These are phyloP conservation scores for Primulina huaijiensis DNA, from an alignment of 257 asterid genomes.

Conservation along the genomic window DNA sequence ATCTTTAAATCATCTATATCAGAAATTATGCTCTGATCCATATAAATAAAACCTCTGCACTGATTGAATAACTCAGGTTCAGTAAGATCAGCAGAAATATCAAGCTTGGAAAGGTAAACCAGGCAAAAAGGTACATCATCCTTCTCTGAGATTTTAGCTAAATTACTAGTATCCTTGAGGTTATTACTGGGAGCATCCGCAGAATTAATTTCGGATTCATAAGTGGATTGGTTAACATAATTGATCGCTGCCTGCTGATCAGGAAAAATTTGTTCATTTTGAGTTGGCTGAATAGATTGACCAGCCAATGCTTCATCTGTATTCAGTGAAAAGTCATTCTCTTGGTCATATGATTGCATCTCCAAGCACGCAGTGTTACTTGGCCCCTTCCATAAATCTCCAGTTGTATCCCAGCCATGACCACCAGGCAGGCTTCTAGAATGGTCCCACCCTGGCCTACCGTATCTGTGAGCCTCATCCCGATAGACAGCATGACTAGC, in stretches of 20 bases:
- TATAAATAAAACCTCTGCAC: slow-evolving; percentile 49
- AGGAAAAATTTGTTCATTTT: slow-evolving; percentile 42
- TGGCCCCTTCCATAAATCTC: slow-evolving; percentile 68
- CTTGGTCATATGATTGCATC: slow-evolving; percentile 53
- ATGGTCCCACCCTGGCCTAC: slow-evolving; percentile 85
- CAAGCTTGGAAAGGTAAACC: slow-evolving; percentile 74
- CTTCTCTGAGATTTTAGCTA: slow-evolving; percentile 36
- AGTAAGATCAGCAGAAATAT: slow-evolving; percentile 78
- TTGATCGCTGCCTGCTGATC: slow-evolving; percentile 48
- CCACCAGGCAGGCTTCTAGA: slow-evolving; percentile 43
- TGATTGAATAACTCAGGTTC: slow-evolving; percentile 62
- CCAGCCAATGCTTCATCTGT: slow-evolving; percentile 44
- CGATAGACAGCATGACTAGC: slow-evolving; percentile 57
- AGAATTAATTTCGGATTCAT: slow-evolving; percentile 39
- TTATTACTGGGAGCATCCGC: slow-evolving; percentile 33
- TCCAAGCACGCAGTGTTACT: slow-evolving; percentile 57
- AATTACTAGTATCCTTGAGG: slow-evolving; percentile 32
- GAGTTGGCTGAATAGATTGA: slow-evolving; percentile 47
- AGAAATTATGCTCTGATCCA: slow-evolving; percentile 39
- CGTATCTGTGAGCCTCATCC: slow-evolving; percentile 71
- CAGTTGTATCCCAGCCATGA: slow-evolving; percentile 62
- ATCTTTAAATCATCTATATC: slow-evolving; percentile 44
- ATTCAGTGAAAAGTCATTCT: slow-evolving; percentile 41
- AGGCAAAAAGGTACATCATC: slow-evolving; percentile 41
- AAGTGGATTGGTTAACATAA: slow-evolving; percentile 37